Conservation (phyloP, 1,139 yeast species). For the Taphrina deformans region DNA sequence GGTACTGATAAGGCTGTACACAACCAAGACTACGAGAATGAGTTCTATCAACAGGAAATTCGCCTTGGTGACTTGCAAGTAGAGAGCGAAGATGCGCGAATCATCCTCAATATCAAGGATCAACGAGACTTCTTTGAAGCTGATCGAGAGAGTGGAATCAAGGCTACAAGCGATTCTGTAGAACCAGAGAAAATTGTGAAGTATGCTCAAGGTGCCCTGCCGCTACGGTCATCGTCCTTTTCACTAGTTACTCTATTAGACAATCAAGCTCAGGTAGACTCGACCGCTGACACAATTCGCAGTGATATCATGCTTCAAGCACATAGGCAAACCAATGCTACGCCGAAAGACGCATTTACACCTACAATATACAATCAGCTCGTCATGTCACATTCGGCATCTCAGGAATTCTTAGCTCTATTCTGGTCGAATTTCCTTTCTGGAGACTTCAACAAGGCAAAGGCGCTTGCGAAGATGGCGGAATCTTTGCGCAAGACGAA, state of each 20-base stretch:
- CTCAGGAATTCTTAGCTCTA: slow-evolving; percentile 68
- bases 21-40: slow-evolving; percentile 43
- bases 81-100: slow-evolving; percentile 25
- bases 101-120: slow-evolving; percentile 30
- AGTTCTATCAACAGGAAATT: slow-evolving; percentile 43
- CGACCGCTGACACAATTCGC: slow-evolving; percentile 16
- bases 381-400: slow-evolving; percentile 55
- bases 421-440: slow-evolving; percentile 66
- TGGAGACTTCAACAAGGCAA: slow-evolving; percentile 50
- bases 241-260: slow-evolving; percentile 3
- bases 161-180: background rate
- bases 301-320: slow-evolving; percentile 9
- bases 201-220: background rate
- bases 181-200: background rate
- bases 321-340: background rate
- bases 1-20: slow-evolving; percentile 43
- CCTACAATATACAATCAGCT: slow-evolving; percentile 24
- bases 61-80: slow-evolving; percentile 31
- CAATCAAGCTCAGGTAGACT: slow-evolving; percentile 16
- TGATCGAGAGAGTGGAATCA: background rate
- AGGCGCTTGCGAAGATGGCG: slow-evolving; percentile 38
- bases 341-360: slow-evolving; percentile 23
- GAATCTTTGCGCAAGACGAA: slow-evolving; percentile 53
- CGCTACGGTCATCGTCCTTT: background rate
- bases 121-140: slow-evolving; percentile 31